Evolutionary conservation across 2,329 filamentous ascomycete species (phyloP), one percentile per base, ranked within the genome.

Genomic region (Penicillium sp.): DNA sequence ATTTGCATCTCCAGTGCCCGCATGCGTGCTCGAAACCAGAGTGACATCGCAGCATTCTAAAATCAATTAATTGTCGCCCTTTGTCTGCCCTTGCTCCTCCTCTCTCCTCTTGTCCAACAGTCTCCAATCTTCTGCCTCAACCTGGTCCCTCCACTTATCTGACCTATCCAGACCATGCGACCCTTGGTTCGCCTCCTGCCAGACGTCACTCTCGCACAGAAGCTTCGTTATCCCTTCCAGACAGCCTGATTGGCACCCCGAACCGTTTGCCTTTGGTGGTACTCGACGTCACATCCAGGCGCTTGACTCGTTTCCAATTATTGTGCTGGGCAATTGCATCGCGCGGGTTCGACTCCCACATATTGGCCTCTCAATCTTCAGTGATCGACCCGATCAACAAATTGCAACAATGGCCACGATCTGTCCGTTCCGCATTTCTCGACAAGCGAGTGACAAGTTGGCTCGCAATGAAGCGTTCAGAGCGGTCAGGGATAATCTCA

Each of bases 381-480:
- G 29, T 19, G 60, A 44, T 49, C 41, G 35, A 53, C 31, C 47
- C 54, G 50, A 48, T 15, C 21, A 19, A 46, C 55, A 44, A 7
- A 29, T 59, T 17, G 58, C 44, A 63, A 60, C n/a, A 49, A 69
- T 69, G 67, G 62, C 66, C 26, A 66, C 64, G 23, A 48, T 57
- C 30, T 67, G 65, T 47, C 64, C 66, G n/a, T 77, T 79, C 64
- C 73, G 72, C 35, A 71, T 79, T 60, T 69, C 74, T n/a, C 64
- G 55, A 4, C 65, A 70, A 21, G 72, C 77, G 21, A 66, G 69
- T 53, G 65, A 71, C 44, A 70, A 71, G 21, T 60, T 78, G 60
- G 71, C 73, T 53, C 69, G 65, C 54, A 78, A 77, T 68, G 71
- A 76, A 48, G 69, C 73, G 23, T 79, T 79, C 54, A 65, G 62